A percentile compares a stretch with the other conserved stretches of the same genome.
These are phyloP conservation scores for Fusarium torulosum DNA, from an alignment of 2,329 filamentous ascomycete species.

Conservation along the genomic window DNA sequence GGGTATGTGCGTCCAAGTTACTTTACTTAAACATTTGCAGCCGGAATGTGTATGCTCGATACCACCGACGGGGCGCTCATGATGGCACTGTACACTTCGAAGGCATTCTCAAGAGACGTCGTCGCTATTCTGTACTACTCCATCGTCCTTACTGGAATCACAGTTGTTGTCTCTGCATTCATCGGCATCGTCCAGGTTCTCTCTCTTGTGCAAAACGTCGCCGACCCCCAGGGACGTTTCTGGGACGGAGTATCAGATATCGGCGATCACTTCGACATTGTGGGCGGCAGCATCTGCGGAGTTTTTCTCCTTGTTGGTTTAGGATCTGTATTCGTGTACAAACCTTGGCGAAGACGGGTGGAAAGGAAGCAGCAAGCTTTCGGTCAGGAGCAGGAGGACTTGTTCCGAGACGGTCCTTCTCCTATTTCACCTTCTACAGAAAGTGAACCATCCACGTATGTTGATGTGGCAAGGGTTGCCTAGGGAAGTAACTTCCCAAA, in stretches of 20 bases:
- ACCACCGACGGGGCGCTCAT: constrained; percentile 94
- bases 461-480: not conserved
- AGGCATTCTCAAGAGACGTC: constrained; percentile 79
- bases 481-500: not conserved
- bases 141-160: constrained; percentile 85
- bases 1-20: not conserved
- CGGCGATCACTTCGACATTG: constrained; percentile 85
- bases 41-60: constrained; percentile 95
- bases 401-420: constrained; percentile 10
- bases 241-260: constrained; percentile 87
- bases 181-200: constrained; percentile 90
- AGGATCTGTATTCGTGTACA: constrained; percentile 80
- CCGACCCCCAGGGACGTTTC: constrained; percentile 79
- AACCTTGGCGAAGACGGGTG: constrained; percentile 76
- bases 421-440: constrained; percentile 12
- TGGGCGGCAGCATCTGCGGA: constrained; percentile 88
- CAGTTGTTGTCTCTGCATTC: constrained; percentile 84
- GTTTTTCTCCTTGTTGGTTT: constrained; percentile 83
- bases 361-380: constrained; percentile 41
- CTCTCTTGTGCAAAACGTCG: constrained; percentile 81
- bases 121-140: constrained; percentile 97
- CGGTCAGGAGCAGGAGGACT: constrained; percentile 22
- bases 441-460: not conserved
- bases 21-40: constrained; percentile 54
- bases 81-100: constrained; percentile 92